A percentile compares a stretch with the other conserved stretches of the same genome.
These are phyloP conservation scores for Penicillium cinerascens DNA, from an alignment of 495 filamentous ascomycete genomes.

Conservation along the genomic window DNA sequence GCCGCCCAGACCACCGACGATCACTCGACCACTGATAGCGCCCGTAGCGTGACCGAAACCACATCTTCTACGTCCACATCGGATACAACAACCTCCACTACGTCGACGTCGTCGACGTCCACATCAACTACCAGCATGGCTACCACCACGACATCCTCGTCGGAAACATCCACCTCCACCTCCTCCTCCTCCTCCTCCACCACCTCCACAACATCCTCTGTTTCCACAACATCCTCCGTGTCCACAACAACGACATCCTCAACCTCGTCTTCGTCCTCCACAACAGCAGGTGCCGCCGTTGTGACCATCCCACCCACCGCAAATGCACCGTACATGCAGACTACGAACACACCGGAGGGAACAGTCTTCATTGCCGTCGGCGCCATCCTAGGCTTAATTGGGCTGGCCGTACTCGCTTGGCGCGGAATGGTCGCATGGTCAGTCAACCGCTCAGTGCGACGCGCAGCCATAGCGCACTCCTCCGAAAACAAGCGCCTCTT, in stretches of 20 bases:
- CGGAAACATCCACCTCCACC: constrained; percentile 19
- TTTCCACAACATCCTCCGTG: constrained; percentile 25
- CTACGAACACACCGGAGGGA: constrained; percentile 84
- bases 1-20: constrained; percentile 32
- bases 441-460: constrained; percentile 80
- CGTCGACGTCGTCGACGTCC: constrained; percentile 6
- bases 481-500: constrained; percentile 62
- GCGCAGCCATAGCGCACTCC: constrained; percentile 69
- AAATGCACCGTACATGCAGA: constrained; percentile 91
- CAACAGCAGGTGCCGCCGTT: constrained; percentile 27
- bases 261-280: constrained; percentile 27
- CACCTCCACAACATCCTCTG: constrained; percentile 19
- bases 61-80: constrained; percentile 16
- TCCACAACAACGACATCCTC: constrained; percentile 28
- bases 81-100: constrained; percentile 12
- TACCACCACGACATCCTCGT: constrained; percentile 21
- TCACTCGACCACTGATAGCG: constrained; percentile 24
- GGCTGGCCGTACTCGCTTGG: constrained; percentile 77
- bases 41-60: constrained; percentile 18
- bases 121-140: constrained; percentile 24
- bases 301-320: constrained; percentile 75
- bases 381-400: constrained; percentile 78
- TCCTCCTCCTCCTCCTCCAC: constrained; percentile 16
- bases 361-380: constrained; percentile 96
- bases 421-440: constrained; percentile 87